phyloP scores from a whole-genome alignment of 202 grass and related monocot genomes.

The Hordeum pubiflorum region DNA sequence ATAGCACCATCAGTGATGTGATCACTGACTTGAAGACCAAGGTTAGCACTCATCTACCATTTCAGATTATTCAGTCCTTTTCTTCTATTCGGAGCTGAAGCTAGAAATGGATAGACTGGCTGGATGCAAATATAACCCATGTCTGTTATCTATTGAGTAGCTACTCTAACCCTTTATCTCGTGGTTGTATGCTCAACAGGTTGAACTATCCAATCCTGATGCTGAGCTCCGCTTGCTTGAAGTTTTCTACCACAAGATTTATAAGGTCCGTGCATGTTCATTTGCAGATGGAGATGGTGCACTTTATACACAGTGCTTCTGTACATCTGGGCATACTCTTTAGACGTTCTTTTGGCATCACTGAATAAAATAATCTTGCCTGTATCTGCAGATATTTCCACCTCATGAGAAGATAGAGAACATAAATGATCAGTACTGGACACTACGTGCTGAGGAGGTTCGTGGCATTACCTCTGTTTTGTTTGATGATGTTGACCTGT shows the following conservation, averaged over 20 bases:
- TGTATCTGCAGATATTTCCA: conserved; percentile 62
- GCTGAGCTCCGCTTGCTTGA: conserved; percentile 90
- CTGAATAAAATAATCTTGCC: neutral
- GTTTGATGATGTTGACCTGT: neutral
- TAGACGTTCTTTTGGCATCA: conserved; percentile 1
- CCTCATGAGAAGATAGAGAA: conserved; percentile 80
- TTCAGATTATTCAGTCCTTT: conserved; percentile 9
- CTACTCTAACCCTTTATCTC: neutral
- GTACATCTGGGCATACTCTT: neutral
- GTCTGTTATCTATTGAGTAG: neutral
- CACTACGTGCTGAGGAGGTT: conserved; percentile 87
- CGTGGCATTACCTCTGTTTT: conserved; percentile 3
- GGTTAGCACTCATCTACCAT: conserved; percentile 37
- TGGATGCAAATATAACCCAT: neutral
- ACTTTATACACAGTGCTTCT: conserved; percentile 10
- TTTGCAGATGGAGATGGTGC: conserved; percentile 12
- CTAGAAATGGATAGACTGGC: neutral
- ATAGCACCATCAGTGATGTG: conserved; percentile 85
- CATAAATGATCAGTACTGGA: conserved; percentile 95
- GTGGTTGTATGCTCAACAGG: conserved; percentile 44
- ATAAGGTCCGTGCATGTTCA: conserved; percentile 51
- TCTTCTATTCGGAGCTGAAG: conserved; percentile 10
- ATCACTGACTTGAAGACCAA: conserved; percentile 83
- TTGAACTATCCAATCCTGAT: conserved; percentile 80
- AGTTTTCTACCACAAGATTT: conserved; percentile 97